Conservation (phyloP, 2,329 filamentous ascomycete genomes). For the Cladophialophora immunda region DNA sequence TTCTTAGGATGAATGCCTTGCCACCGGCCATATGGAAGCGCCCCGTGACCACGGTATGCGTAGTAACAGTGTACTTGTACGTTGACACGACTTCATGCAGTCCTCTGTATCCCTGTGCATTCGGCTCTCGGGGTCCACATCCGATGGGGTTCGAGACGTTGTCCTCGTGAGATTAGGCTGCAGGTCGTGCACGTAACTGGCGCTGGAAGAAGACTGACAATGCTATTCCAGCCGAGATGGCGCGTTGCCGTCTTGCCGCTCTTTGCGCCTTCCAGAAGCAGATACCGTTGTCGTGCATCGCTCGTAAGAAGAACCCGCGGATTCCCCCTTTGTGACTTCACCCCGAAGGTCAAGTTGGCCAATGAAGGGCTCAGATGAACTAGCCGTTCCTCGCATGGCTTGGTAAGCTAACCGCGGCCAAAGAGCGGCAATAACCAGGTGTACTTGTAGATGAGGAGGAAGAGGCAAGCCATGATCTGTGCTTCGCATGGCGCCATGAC, state of each 20-base stretch:
- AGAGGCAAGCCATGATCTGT: not conserved
- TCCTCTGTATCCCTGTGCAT: not conserved
- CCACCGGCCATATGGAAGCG: not conserved
- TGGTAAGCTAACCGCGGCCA: constrained; percentile 19
- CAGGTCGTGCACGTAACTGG: not conserved
- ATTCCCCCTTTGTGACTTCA: not conserved
- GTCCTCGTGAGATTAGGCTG: not conserved
- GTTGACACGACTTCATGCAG: not conserved
- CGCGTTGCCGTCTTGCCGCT: not conserved
- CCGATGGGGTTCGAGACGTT: not conserved
- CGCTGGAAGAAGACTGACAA: not conserved
- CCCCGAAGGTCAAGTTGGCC: not conserved
- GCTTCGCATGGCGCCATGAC: constrained; percentile 9
- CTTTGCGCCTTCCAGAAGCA: constrained; percentile 12
- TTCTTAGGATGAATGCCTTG: not conserved
- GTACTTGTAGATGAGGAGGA: not conserved
- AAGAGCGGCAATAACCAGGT: constrained; percentile 5
- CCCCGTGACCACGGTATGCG: not conserved
- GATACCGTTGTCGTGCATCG: not conserved
- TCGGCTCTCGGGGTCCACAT: not conserved
- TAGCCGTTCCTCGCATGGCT: constrained; percentile 17
- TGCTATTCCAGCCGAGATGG: not conserved
- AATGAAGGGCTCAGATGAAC: not conserved
- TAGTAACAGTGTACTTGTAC: not conserved
- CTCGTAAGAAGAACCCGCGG: constrained; percentile 9